Evolutionary conservation across 2,329 filamentous ascomycete genomes (phyloP).

Genomic region (Cercospora sp.): DNA sequence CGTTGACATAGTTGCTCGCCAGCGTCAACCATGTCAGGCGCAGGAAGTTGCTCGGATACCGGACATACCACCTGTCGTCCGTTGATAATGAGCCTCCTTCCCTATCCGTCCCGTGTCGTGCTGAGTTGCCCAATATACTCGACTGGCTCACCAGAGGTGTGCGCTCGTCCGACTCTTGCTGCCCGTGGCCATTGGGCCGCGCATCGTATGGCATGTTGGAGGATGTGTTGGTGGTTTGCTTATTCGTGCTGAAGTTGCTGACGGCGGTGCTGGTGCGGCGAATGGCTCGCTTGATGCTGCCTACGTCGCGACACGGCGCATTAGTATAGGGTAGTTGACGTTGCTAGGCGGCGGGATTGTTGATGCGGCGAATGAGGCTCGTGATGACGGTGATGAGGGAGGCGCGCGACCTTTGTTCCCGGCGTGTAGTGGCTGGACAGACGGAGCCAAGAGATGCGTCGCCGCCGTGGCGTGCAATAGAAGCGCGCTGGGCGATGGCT

Average conservation of each 20-base stretch:
- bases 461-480: constrained; percentile 7
- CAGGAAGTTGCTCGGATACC: constrained; percentile 26
- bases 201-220: constrained; percentile 17
- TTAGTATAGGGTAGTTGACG: background rate
- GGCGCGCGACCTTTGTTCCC: background rate
- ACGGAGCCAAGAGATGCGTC: constrained; percentile 7
- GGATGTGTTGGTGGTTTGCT: constrained; percentile 7
- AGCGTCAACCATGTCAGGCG: constrained; percentile 45
- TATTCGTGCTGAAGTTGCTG: constrained; percentile 15
- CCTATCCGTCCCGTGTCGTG: constrained; percentile 12
- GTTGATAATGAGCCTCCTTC: constrained; percentile 18
- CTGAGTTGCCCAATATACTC: constrained; percentile 24
- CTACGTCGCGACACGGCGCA: constrained; percentile 4
- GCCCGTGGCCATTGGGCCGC: constrained; percentile 24
- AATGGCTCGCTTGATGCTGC: constrained; percentile 27
- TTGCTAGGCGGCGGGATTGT: background rate
- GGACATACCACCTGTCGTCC: constrained; percentile 27
- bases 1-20: constrained; percentile 62
- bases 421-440: constrained; percentile 12
- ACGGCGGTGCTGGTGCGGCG: constrained; percentile 28
- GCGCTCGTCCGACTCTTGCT: constrained; percentile 29
- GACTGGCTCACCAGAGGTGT: constrained; percentile 32
- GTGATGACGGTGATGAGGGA: background rate
- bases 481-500: background rate
- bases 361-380: background rate